These are phyloP conservation scores for Peterozyma xylosa DNA, from an alignment of 805 yeast species.

Conservation along the genomic window DNA sequence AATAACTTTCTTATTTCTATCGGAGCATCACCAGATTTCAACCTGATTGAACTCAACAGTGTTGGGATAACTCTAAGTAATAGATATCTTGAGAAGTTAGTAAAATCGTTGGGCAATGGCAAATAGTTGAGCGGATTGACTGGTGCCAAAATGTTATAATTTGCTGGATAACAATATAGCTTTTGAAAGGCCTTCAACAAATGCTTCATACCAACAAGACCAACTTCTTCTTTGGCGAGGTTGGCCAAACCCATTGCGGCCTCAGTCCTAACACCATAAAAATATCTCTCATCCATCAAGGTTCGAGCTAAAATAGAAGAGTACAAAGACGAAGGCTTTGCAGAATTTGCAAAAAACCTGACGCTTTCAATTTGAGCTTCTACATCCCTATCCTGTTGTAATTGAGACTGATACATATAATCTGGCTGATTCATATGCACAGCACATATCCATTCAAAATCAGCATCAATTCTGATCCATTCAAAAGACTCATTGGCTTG, in stretches of 20 bases:
- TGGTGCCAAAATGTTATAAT: constrained; percentile 22
- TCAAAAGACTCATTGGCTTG: constrained; percentile 84
- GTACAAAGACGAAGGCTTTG: constrained; percentile 53
- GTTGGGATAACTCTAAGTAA: constrained; percentile 62
- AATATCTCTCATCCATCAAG: constrained; percentile 75
- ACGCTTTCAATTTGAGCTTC: constrained; percentile 91
- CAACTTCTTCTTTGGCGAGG: constrained; percentile 52
- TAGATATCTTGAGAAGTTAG: constrained; percentile 59
- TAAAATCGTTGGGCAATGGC: constrained; percentile 79
- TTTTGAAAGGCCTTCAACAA: constrained; percentile 61
- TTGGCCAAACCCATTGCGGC: constrained; percentile 76
- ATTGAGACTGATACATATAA: constrained; percentile 88
- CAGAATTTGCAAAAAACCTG: constrained; percentile 54
- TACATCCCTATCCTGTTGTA: constrained; percentile 91
- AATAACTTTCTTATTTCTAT: constrained; percentile 52
- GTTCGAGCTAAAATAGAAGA: constrained; percentile 78
- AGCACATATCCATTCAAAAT: constrained; percentile 91
- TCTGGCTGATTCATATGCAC: constrained; percentile 83
- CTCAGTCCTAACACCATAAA: constrained; percentile 80
- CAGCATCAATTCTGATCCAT: constrained; percentile 97
- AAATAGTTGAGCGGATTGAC: constrained; percentile 32
- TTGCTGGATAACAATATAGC: constrained; percentile 63
- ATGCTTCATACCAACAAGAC: constrained; percentile 69
- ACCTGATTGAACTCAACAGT: constrained; percentile 53
- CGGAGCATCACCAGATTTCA: constrained; percentile 55